These are phyloP conservation scores for Daldinia sp. DNA, from an alignment of 2,329 filamentous ascomycete species.

Conservation along the genomic window DNA sequence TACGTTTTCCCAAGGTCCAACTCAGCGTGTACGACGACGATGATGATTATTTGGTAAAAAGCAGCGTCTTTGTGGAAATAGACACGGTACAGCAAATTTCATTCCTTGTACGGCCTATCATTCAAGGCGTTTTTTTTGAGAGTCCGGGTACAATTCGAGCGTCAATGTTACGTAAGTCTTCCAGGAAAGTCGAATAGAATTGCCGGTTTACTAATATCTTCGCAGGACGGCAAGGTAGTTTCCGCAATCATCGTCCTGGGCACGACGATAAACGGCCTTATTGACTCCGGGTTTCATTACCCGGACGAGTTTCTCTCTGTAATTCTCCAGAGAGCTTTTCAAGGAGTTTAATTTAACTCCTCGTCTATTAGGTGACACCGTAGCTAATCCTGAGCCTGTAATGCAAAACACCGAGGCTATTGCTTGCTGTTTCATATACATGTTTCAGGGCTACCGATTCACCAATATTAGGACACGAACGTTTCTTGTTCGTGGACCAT, in stretches of 20 bases:
- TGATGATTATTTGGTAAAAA: slow-evolving; percentile 41
- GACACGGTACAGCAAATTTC: slow-evolving; percentile 29
- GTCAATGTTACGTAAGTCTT: slow-evolving; percentile 27
- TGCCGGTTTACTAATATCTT: slow-evolving; percentile 21
- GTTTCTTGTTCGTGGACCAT: slow-evolving; percentile 17
- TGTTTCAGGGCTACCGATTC: slow-evolving; percentile 17
- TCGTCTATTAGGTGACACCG: slow-evolving; percentile 15
- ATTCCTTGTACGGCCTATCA: slow-evolving; percentile 35
- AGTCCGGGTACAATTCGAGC: slow-evolving; percentile 24
- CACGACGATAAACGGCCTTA: slow-evolving; percentile 52
- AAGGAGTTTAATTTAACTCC: slow-evolving; percentile 18
- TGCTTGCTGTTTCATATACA: slow-evolving; percentile 22
- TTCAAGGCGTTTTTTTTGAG: slow-evolving; percentile 36
- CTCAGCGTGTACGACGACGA: slow-evolving; percentile 42
- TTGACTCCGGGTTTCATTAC: slow-evolving; percentile 33
- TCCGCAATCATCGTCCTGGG: slow-evolving; percentile 50
- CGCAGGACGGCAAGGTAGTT: slow-evolving; percentile 34
- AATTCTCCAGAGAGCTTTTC: slow-evolving; percentile 14
- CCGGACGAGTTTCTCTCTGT: slow-evolving; percentile 27
- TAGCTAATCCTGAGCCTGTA: slow-evolving; percentile 14
- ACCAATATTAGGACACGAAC: slow-evolving; percentile 17
- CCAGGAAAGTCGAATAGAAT: background rate
- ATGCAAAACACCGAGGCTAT: slow-evolving; percentile 28
- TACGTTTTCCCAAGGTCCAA: slow-evolving; percentile 43
- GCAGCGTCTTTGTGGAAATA: slow-evolving; percentile 32